These are phyloP conservation scores for Quercus suber DNA, from an alignment of 306 rosid species.

Conservation along the genomic window DNA sequence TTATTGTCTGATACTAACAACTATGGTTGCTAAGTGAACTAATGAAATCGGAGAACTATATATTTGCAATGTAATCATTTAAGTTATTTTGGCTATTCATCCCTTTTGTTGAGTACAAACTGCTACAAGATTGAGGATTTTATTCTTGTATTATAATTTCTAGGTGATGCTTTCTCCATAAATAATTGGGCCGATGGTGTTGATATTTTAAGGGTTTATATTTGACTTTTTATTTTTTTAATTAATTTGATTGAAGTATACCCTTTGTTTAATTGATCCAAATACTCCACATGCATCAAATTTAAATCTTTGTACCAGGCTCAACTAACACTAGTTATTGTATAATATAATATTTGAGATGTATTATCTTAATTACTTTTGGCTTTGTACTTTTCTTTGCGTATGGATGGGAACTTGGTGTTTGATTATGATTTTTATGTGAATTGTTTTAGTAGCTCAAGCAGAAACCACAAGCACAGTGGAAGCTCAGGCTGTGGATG, in stretches of 20 bases:
- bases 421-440: background rate
- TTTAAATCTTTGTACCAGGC: background rate
- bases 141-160: background rate
- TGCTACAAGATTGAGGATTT: no score
- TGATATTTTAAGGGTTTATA: background rate
- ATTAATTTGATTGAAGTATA: background rate
- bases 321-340: background rate
- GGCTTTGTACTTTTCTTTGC: background rate
- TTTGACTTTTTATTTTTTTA: background rate
- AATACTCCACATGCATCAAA: background rate
- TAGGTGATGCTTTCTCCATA: background rate
- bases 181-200: background rate
- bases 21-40: background rate
- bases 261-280: background rate
- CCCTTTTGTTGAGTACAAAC: background rate
- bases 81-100: background rate
- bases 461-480: conserved; percentile 24
- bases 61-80: background rate
- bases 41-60: background rate
- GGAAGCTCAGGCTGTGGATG: conserved; percentile 36
- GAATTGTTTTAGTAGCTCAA: conserved; percentile 23
- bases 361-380: background rate
- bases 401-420: background rate
- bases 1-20: no score
- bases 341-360: background rate